Evolutionary conservation across 257 asterid genomes (phyloP).

Genomic region (Solanum tacnaense): DNA sequence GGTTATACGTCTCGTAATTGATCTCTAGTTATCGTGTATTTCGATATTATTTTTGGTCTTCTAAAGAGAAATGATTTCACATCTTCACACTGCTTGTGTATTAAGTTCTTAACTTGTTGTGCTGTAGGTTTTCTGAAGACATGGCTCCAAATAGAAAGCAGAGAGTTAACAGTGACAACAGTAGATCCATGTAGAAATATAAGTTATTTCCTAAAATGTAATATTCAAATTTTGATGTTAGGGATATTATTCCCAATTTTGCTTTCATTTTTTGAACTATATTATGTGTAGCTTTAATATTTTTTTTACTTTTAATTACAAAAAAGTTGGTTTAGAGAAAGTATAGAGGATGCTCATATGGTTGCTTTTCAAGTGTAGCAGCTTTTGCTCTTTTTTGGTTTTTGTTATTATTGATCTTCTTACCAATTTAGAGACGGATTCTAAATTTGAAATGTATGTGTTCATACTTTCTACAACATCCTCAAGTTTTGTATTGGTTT

Average conservation of each 20-base stretch:
- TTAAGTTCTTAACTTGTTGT: background rate
- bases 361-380: background rate
- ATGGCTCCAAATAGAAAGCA: slow-evolving; percentile 21
- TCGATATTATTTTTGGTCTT: background rate
- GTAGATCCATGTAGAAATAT: background rate
- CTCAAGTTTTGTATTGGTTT: background rate
- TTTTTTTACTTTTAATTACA: background rate
- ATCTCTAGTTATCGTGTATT: background rate
- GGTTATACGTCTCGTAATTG: background rate
- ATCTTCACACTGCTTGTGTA: background rate
- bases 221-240: background rate
- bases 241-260: background rate
- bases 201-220: background rate
- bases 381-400: too few relatives aligned
- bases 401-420: background rate
- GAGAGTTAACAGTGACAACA: slow-evolving; percentile 12
- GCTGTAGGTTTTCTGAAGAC: slow-evolving; percentile 31
- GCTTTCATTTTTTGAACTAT: background rate
- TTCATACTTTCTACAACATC: background rate
- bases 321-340: background rate
- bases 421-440: background rate
- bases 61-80: background rate
- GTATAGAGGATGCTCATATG: background rate
- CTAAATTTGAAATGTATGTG: rapidly evolving
- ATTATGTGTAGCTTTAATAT: background rate